Conservation (phyloP, 345 rosid species). For the Pugionium cornutum region DNA sequence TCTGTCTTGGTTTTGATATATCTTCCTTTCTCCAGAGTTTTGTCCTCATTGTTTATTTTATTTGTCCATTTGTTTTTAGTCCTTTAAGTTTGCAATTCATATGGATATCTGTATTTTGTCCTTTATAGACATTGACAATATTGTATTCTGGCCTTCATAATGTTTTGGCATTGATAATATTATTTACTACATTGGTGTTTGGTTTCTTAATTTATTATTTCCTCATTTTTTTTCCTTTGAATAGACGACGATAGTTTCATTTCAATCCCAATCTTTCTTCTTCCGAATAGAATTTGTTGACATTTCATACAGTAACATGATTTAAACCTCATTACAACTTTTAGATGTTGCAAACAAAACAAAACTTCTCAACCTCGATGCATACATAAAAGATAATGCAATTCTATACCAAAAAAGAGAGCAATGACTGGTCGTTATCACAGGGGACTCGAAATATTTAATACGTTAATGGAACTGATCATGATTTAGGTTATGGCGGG, state of each 20-base stretch:
- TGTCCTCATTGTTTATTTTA: slow-evolving; percentile 20
- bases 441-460: neutral
- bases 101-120: slow-evolving; percentile 16
- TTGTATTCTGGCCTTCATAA: slow-evolving; percentile 13
- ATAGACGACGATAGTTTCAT: neutral
- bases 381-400: too few species aligned
- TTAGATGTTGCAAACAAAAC: too few species aligned
- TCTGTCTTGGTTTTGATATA: neutral
- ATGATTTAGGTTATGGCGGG: neutral
- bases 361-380: too few species aligned
- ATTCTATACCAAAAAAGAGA: too few species aligned
- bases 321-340: too few species aligned
- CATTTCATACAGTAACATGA: too few species aligned
- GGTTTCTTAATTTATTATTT: neutral
- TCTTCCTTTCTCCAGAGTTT: slow-evolving; percentile 21
- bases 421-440: neutral
- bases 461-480: neutral
- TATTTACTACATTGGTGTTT: neutral
- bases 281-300: too few species aligned
- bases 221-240: neutral
- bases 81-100: slow-evolving; percentile 2
- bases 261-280: neutral
- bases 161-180: slow-evolving; percentile 6
- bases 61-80: slow-evolving; percentile 12
- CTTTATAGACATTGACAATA: slow-evolving; percentile 8